Evolutionary conservation across 177 flowering plant species (phyloP), one percentile per base, ranked within the genome.

Genomic region (Tripterygium wilfordii): DNA sequence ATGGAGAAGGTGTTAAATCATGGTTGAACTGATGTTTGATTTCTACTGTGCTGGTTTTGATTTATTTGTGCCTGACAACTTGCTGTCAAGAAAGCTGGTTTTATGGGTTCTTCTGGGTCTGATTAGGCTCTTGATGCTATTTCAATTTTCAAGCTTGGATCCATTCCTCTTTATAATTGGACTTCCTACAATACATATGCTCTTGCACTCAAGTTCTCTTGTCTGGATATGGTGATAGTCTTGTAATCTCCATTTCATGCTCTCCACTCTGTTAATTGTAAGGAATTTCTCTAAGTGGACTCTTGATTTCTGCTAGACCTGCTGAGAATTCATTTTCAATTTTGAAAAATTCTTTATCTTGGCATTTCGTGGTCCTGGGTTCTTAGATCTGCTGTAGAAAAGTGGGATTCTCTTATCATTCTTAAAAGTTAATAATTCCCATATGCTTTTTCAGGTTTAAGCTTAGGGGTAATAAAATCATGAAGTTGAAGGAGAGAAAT

Each of bases 401-500:
- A 2, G 2, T 43, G 36, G 36, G n/a, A 33, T 33, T 33, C 14
- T 33, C 12, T 28, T 28, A n/a, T n/a, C n/a, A n/a, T n/a, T n/a
- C n/a, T n/a, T n/a, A n/a, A n/a, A n/a, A n/a, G 10, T 20, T 19
- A 18, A 18, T 39, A 1, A n/a, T 4, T 36, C 8, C 20, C 21
- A 14, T 26, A 12, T 21, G 18, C n/a, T n/a, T 29, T 37, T 48
- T 32, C 51, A 48, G 56, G 49, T 18, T 58, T 23, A 51, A 43
- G 54, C 15, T n/a, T 25, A 32, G 31, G 36, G 21, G 22, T 26
- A 22, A 26, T 17, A 1, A 29, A 53, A 41, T 17, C 35, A 65
- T 51, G 69, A 65, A 58, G 63, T 61, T 65, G 37, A 58, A 45
- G 39, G 20, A 57, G 48, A 67, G 64, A 28, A 49, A 33, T 37